Percentiles rank a stretch among this genome's conserved stretches.
phyloP scores from a whole-genome alignment of 2,329 filamentous ascomycete genomes.

The Colletotrichum liriopes region DNA sequence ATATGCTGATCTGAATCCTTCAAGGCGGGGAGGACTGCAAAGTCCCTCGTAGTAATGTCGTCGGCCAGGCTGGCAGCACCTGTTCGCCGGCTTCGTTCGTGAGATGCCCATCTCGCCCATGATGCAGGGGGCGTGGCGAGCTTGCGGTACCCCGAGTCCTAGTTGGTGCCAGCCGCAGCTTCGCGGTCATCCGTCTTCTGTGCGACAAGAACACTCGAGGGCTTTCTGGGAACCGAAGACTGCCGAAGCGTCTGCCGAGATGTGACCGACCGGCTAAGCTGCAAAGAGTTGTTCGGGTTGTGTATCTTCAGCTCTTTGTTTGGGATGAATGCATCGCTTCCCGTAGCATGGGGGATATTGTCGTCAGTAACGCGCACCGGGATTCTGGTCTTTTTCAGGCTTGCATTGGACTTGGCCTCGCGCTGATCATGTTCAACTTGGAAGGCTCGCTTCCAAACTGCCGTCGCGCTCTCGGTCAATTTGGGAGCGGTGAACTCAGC shows the following conservation, averaged over 20 bases:
- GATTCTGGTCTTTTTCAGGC: constrained; percentile 1
- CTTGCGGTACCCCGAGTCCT: constrained; percentile 31
- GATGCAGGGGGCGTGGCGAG: constrained; percentile 47
- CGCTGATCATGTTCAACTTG: constrained; percentile 45
- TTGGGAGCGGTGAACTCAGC: constrained; percentile 35
- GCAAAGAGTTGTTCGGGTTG: constrained; percentile 2
- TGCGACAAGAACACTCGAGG: background rate
- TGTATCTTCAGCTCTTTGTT: background rate
- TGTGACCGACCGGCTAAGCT: background rate
- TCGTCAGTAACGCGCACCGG: constrained; percentile 40
- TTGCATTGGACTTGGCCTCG: constrained; percentile 5
- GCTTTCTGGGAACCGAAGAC: background rate
- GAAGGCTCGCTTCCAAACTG: constrained; percentile 49
- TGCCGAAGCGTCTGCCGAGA: constrained; percentile 29
- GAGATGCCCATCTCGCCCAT: constrained; percentile 55
- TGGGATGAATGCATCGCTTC: background rate
- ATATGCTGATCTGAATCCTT: constrained; percentile 24
- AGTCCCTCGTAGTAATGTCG: constrained; percentile 49
- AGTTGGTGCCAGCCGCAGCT: constrained; percentile 6
- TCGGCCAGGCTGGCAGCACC: constrained; percentile 46
- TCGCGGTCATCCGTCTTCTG: background rate
- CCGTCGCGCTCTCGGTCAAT: constrained; percentile 46
- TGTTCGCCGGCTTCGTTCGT: constrained; percentile 50
- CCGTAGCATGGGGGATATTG: constrained; percentile 26
- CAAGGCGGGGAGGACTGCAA: constrained; percentile 47